Percentiles rank a stretch among this genome's conserved stretches.
Conservation (phyloP, 208 protist species). For the Leishmania guyanensis region DNA sequence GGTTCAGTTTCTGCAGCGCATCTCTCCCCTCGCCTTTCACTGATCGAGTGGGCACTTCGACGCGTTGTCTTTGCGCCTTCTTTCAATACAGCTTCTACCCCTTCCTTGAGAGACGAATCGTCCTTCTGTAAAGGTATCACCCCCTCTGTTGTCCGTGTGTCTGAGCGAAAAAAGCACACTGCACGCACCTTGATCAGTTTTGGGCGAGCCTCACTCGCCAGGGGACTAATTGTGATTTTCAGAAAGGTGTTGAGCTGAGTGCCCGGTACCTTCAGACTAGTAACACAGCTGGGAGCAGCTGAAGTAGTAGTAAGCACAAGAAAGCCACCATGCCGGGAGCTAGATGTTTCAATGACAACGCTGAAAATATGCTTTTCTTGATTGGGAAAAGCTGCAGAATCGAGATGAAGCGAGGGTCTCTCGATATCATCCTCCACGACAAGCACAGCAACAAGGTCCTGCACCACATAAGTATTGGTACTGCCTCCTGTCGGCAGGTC, state of each 20-base stretch:
- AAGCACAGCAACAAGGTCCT: neutral
- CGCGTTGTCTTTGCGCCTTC: neutral
- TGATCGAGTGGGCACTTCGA: neutral
- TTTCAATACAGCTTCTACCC: neutral
- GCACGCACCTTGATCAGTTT: slow-evolving; percentile 16
- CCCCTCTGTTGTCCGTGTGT: slow-evolving; percentile 5
- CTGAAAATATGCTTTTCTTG: neutral
- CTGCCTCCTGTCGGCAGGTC: neutral
- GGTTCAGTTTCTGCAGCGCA: neutral
- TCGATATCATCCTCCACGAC: neutral
- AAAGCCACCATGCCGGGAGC: slow-evolving; percentile 11
- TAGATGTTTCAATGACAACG: slow-evolving; percentile 21
- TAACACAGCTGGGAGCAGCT: neutral
- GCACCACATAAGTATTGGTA: neutral
- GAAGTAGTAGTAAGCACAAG: neutral
- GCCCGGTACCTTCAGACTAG: slow-evolving; percentile 10
- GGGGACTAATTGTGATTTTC: slow-evolving; percentile 3
- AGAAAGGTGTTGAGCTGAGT: slow-evolving; percentile 9
- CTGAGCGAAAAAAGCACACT: slow-evolving; percentile 15
- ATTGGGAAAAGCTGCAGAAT: neutral
- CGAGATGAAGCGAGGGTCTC: neutral
- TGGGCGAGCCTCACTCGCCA: too few species aligned
- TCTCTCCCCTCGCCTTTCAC: neutral
- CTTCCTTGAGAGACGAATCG: neutral
- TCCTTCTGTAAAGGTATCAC: neutral